A percentile compares a stretch with the other conserved stretches of the same genome.
Evolutionary conservation across 495 filamentous ascomycete genomes (phyloP).

Genomic region (Recurvomyces mirabilis): DNA sequence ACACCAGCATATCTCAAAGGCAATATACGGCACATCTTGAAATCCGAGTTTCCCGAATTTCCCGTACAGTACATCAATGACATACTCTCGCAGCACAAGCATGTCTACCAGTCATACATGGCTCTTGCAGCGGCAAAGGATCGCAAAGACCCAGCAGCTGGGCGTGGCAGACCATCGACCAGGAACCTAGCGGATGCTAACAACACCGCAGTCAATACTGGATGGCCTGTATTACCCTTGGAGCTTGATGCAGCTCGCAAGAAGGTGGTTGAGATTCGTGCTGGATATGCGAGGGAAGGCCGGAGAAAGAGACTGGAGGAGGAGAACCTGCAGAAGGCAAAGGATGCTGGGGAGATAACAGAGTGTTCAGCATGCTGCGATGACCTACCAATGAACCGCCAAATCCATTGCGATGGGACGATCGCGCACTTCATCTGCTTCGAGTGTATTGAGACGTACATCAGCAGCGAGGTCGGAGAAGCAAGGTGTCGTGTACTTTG

Average conservation of each 20-base stretch:
- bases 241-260: slow-evolving; percentile 29
- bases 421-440: slow-evolving; percentile 58
- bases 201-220: slow-evolving; percentile 6
- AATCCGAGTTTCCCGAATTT: slow-evolving; percentile 38
- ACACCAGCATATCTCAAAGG: slow-evolving; percentile 2
- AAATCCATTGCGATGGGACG: slow-evolving; percentile 53
- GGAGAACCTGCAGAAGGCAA: slow-evolving; percentile 13
- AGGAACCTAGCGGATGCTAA: slow-evolving; percentile 4
- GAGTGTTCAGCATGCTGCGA: slow-evolving; percentile 43
- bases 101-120: slow-evolving; percentile 37
- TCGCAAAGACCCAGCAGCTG: neutral
- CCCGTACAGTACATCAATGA: slow-evolving; percentile 38
- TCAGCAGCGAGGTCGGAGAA: slow-evolving; percentile 55
- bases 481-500: slow-evolving; percentile 39
- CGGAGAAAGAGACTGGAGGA: slow-evolving; percentile 16
- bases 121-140: slow-evolving; percentile 26
- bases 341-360: slow-evolving; percentile 27
- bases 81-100: slow-evolving; percentile 30
- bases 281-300: slow-evolving; percentile 6
- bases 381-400: slow-evolving; percentile 52
- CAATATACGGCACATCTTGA: slow-evolving; percentile 27
- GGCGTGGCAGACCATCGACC: slow-evolving; percentile 6
- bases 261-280: slow-evolving; percentile 1
- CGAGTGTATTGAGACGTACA: slow-evolving; percentile 49
- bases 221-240: slow-evolving; percentile 1